phyloP scores from a whole-genome alignment of 345 rosid species.

The Murraya paniculata region DNA sequence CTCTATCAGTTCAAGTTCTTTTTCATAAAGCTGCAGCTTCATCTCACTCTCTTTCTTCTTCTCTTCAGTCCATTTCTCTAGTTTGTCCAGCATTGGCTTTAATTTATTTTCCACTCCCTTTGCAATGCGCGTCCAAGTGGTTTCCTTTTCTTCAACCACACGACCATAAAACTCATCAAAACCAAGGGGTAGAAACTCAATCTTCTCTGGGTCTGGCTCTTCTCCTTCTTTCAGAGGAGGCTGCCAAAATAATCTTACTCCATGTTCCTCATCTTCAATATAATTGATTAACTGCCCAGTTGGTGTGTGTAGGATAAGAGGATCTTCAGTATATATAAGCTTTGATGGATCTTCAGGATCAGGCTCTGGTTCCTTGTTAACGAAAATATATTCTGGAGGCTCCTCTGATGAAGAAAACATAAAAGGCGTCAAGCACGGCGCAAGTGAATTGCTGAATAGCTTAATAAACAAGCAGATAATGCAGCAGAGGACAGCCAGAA shows the following conservation, averaged over 20 bases:
- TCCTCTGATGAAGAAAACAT: conserved; percentile 53
- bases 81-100: conserved; percentile 46
- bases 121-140: conserved; percentile 40
- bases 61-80: conserved; percentile 83
- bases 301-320: conserved; percentile 75
- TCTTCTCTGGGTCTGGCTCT: conserved; percentile 59
- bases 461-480: conserved; percentile 2
- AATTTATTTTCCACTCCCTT: conserved; percentile 47
- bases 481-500: background rate
- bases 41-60: conserved; percentile 60
- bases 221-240: conserved; percentile 74
- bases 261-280: conserved; percentile 82
- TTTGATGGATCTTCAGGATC: conserved; percentile 86
- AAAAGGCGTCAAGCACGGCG: conserved; percentile 6
- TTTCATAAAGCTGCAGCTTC: conserved; percentile 55
- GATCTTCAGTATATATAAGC: conserved; percentile 67
- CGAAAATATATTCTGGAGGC: conserved; percentile 69
- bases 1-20: conserved; percentile 74
- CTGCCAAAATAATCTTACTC: conserved; percentile 85
- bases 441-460: background rate
- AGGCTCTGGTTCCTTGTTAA: conserved; percentile 83
- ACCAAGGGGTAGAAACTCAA: conserved; percentile 81
- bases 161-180: conserved; percentile 82
- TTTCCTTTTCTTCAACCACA: conserved; percentile 40
- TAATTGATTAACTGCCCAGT: conserved; percentile 80